Base-by-base conservation (phyloP, 331 rosid species). In the Phaseolus coccineus region DNA sequence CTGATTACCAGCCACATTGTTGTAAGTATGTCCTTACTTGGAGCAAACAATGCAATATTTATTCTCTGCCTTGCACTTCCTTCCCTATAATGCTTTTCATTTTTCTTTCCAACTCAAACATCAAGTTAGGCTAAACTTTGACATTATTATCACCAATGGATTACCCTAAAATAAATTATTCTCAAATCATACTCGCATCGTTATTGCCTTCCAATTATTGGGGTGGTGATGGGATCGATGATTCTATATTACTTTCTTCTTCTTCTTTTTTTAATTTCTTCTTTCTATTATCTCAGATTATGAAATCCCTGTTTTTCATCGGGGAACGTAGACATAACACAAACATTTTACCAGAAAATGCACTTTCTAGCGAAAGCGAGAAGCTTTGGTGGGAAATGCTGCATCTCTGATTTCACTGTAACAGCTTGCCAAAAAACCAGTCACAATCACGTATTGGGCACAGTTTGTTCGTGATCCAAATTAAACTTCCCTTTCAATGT, bases 131-230 rank as follows among this genome's bases (percentile, higher is more conserved):
- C 79, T 59, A 51, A 53, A 15, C 12, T 75, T 76, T 79, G 81
- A 79, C 76, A 69, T 82, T 66, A 68, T 55, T 40, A 65, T 46
- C 11, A 68, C 58, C 2, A 71, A 82, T 73, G 79, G 66, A 82
- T 77, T 63, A 73, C 62, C 61, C 80, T 57, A 39, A 82, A 61
- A 79, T 35, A 44, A 59, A 66, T 79, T 22, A 86, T 79, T 58
- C 80, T 86, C 72, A 81, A 67, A 83, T 73, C 70, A 40, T 48
- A 47, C 67, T 55, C 0, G 0, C 74, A 37, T 73, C 52, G 80
- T 77, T 70, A 79, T 78, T 51, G 51, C 66, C 74, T 69, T 71
- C 4, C 46, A 80, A 86, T 83, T 83, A 86, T 83, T 80, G 87
- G 40, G 69, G 71, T 71, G 16, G 75, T 85, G 80, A 85, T 80